Evolutionary conservation across 2,329 filamentous ascomycete genomes (phyloP).

Genomic region (Phialophora chinensis): DNA sequence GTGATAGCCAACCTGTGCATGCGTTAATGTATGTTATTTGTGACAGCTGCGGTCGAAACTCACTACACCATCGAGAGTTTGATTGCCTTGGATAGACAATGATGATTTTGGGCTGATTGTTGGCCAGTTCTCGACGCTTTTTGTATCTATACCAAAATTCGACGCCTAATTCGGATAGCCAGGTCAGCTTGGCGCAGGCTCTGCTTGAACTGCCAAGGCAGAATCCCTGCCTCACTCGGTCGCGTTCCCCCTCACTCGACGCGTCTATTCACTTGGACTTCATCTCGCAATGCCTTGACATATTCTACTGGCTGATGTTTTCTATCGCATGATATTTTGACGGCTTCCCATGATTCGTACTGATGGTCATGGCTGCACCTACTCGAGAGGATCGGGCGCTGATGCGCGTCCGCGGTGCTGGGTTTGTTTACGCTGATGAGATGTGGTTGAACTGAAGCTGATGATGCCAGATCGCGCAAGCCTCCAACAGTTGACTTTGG

Average conservation of each 20-base stretch:
- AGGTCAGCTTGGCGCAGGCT: no score
- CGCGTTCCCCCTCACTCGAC: constrained; percentile 8
- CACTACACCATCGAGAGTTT: no score
- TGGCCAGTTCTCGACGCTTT: no score
- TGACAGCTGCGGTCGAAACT: no score
- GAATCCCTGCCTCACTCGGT: neutral
- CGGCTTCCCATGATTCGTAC: neutral
- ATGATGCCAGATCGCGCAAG: constrained; percentile 22
- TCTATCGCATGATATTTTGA: neutral
- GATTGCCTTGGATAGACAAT: no score
- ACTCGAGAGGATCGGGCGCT: constrained; percentile 59
- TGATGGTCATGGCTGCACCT: constrained; percentile 3
- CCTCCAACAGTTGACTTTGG: constrained; percentile 34
- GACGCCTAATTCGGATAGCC: no score
- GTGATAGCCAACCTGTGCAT: no score
- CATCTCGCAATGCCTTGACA: neutral
- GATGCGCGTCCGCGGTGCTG: constrained; percentile 64
- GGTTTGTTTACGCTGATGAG: constrained; percentile 50
- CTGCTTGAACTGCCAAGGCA: constrained; percentile 1
- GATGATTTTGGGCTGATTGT: no score
- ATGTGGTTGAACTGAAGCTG: constrained; percentile 14
- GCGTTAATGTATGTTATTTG: no score
- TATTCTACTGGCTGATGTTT: neutral
- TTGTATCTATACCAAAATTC: no score
- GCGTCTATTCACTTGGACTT: neutral